Conservation (phyloP, 129 eudicot genomes). For the Flaveria trinervia region DNA sequence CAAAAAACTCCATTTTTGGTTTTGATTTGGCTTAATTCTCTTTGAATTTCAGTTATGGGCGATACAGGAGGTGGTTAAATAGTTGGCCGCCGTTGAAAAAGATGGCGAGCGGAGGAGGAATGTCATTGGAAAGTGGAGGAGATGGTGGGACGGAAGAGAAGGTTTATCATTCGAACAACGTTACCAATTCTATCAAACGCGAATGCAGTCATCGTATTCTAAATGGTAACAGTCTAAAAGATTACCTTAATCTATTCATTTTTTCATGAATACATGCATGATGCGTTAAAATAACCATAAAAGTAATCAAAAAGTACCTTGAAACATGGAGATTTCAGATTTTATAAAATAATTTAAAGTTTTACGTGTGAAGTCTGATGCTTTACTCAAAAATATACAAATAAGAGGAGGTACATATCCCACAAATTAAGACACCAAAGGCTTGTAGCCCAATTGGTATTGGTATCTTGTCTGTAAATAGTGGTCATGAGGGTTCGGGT, state of each 20-base stretch:
- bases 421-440: too few species aligned
- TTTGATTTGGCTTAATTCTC: background rate
- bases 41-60: background rate
- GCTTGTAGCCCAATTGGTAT: too few species aligned
- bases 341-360: too few species aligned
- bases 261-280: too few species aligned
- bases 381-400: background rate
- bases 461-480: too few species aligned
- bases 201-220: background rate
- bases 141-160: background rate
- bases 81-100: background rate
- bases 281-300: background rate
- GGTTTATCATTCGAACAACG: background rate
- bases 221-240: background rate
- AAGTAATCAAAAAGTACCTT: too few species aligned
- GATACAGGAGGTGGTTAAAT: background rate
- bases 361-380: too few species aligned
- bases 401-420: too few species aligned
- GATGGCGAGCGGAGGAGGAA: background rate
- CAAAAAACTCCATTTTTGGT: slow-evolving; percentile 1
- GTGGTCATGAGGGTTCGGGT: too few species aligned
- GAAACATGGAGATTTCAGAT: too few species aligned
- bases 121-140: background rate
- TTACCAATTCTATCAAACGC: background rate
- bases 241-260: too few species aligned